Percentiles rank a stretch among this genome's conserved stretches.
Conservation (phyloP, 495 filamentous ascomycete species). For the Neurospora tetrasperma region DNA sequence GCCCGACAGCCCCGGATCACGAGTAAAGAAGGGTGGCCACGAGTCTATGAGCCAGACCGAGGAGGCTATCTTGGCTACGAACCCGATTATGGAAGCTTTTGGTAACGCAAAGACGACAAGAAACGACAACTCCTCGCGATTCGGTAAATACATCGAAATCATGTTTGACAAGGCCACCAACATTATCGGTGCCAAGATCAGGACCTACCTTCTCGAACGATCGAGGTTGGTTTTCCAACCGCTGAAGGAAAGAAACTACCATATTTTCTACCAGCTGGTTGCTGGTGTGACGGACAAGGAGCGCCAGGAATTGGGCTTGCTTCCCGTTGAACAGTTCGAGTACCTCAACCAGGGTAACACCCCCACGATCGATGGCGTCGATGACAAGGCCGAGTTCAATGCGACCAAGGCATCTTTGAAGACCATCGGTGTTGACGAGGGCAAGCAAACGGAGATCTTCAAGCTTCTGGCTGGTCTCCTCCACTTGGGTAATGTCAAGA, state of each 20-base stretch:
- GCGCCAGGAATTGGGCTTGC: conserved; percentile 62
- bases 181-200: conserved; percentile 95
- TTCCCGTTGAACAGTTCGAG: conserved; percentile 80
- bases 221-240: conserved; percentile 98
- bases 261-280: conserved; percentile 97
- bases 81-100: conserved; percentile 99
- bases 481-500: conserved; percentile 93
- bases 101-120: conserved; percentile 98
- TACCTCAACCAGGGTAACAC: conserved; percentile 94
- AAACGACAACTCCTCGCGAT: conserved; percentile 98
- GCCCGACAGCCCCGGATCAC: conserved; percentile 74
- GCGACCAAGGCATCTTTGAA: conserved; percentile 76
- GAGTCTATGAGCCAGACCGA: conserved; percentile 97
- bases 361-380: conserved; percentile 86
- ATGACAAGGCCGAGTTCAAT: conserved; percentile 87
- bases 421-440: conserved; percentile 73
- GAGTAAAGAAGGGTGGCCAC: conserved; percentile 56
- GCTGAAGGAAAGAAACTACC: conserved; percentile 95
- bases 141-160: conserved; percentile 99
- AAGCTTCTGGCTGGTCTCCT: conserved; percentile 83
- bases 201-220: conserved; percentile 90
- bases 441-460: conserved; percentile 77
- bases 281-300: conserved; percentile 86
- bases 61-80: conserved; percentile 95
- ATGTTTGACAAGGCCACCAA: conserved; percentile 95